Conservation (phyloP, 345 rosid genomes). For the Gossypium australe region DNA sequence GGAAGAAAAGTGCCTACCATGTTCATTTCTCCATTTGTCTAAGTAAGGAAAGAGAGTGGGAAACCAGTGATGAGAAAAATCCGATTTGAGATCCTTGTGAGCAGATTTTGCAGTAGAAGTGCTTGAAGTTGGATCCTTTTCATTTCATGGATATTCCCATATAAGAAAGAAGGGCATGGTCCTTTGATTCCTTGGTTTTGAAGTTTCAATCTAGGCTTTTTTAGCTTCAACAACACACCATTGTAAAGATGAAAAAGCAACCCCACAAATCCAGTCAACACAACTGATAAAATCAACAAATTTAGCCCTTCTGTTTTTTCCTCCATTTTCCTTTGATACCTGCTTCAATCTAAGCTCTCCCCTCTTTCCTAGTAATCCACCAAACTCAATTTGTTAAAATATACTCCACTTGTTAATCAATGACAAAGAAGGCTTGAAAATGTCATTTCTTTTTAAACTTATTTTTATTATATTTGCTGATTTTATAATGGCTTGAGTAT, state of each 20-base stretch:
- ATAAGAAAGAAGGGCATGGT: slow-evolving; percentile 34
- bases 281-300: slow-evolving; percentile 5
- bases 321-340: not conserved
- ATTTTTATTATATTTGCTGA: not conserved
- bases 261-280: slow-evolving; percentile 18
- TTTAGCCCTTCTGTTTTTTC: not conserved
- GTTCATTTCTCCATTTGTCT: slow-evolving; percentile 26
- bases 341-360: not conserved
- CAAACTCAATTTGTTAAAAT: not conserved
- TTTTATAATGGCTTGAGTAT: not conserved
- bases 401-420: not conserved
- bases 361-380: not conserved
- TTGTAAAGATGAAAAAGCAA: slow-evolving; percentile 10
- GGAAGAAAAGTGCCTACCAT: slow-evolving; percentile 21
- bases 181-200: slow-evolving; percentile 42
- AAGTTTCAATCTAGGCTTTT: slow-evolving; percentile 26
- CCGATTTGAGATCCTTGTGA: not conserved
- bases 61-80: slow-evolving; percentile 39
- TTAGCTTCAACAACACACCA: slow-evolving; percentile 23
- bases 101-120: not conserved
- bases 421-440: not conserved
- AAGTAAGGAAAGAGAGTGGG: slow-evolving; percentile 25
- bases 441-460: not conserved
- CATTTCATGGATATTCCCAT: slow-evolving; percentile 42
- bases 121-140: slow-evolving; percentile 15